phyloP scores from a whole-genome alignment of 2,329 filamentous ascomycete genomes.

The Paraphaeosphaeria minitans region DNA sequence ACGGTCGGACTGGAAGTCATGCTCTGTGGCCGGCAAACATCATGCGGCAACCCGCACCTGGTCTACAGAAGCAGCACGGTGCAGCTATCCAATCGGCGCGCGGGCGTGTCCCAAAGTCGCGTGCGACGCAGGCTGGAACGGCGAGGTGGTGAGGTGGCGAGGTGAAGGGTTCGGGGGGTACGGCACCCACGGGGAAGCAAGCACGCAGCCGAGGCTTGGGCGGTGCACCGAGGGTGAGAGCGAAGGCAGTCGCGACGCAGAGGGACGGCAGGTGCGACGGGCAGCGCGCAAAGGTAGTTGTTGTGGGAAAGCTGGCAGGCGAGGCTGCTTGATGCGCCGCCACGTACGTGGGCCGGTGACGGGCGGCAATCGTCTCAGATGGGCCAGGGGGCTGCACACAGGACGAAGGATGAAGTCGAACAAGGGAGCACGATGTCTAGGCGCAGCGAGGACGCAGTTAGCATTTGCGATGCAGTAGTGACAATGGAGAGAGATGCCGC shows the following conservation, averaged over 20 bases:
- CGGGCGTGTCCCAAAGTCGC: neutral
- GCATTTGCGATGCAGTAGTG: slow-evolving; percentile 38
- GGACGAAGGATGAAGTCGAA: slow-evolving; percentile 3
- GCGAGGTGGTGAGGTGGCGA: neutral
- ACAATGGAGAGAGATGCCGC: slow-evolving; percentile 23
- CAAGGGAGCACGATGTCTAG: slow-evolving; percentile 22
- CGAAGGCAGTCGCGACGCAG: neutral
- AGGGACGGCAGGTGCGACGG: slow-evolving; percentile 11
- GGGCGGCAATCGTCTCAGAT: slow-evolving; percentile 39
- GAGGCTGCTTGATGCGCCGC: slow-evolving; percentile 23
- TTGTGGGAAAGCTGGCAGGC: slow-evolving; percentile 14
- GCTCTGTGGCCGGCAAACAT: slow-evolving; percentile 45
- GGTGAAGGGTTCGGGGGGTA: neutral
- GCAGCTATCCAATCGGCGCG: slow-evolving; percentile 4
- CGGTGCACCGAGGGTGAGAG: neutral
- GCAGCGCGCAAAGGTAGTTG: slow-evolving; percentile 13
- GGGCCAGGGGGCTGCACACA: slow-evolving; percentile 25
- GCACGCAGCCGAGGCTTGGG: neutral
- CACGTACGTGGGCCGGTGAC: slow-evolving; percentile 12
- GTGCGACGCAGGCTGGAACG: neutral
- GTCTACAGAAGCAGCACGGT: slow-evolving; percentile 10
- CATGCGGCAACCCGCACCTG: slow-evolving; percentile 44
- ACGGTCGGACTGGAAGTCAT: slow-evolving; percentile 47
- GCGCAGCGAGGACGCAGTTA: slow-evolving; percentile 34
- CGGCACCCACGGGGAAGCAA: neutral